A percentile compares a stretch with the other conserved stretches of the same genome.
phyloP scores from a whole-genome alignment of 228 moss, liverwort and hornwort species.

The Sphagnum fallax region DNA sequence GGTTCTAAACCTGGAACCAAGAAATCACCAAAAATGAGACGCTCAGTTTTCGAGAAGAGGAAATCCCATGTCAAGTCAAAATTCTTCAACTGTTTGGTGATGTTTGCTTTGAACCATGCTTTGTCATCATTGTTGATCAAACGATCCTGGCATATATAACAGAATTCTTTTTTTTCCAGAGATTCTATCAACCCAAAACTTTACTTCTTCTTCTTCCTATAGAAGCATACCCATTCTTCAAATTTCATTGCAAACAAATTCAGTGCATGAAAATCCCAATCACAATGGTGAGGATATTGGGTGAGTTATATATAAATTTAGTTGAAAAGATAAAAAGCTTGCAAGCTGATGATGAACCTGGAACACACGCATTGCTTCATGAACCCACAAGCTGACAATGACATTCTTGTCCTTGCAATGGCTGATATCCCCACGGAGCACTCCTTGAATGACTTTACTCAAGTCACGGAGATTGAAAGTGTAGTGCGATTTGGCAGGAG shows the following conservation, averaged over 20 bases:
- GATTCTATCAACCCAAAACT: no score
- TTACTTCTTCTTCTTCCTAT: no score
- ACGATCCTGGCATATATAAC: slow-evolving; percentile 44
- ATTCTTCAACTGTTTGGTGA: slow-evolving; percentile 44
- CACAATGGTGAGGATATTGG: no score
- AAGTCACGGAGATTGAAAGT: slow-evolving; percentile 85
- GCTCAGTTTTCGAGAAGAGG: slow-evolving; percentile 55
- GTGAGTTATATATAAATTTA: no score
- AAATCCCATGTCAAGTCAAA: slow-evolving; percentile 67
- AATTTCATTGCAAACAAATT: no score
- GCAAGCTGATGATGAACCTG: slow-evolving; percentile 30
- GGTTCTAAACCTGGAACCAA: slow-evolving; percentile 43
- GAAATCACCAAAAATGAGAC: slow-evolving; percentile 78
- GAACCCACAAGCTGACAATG: slow-evolving; percentile 81
- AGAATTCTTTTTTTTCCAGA: slow-evolving; percentile 2
- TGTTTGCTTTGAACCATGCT: slow-evolving; percentile 58
- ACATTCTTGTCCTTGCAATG: slow-evolving; percentile 25
- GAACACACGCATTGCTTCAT: slow-evolving; percentile 90
- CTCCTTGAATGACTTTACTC: slow-evolving; percentile 85
- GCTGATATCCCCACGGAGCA: slow-evolving; percentile 49
- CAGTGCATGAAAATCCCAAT: no score
- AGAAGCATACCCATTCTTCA: no score
- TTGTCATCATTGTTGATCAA: slow-evolving; percentile 70
- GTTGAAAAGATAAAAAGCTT: no score
- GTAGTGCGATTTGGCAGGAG: slow-evolving; percentile 86